These are phyloP conservation scores for Penicillium cinerascens DNA, from an alignment of 495 filamentous ascomycete species.

Conservation along the genomic window DNA sequence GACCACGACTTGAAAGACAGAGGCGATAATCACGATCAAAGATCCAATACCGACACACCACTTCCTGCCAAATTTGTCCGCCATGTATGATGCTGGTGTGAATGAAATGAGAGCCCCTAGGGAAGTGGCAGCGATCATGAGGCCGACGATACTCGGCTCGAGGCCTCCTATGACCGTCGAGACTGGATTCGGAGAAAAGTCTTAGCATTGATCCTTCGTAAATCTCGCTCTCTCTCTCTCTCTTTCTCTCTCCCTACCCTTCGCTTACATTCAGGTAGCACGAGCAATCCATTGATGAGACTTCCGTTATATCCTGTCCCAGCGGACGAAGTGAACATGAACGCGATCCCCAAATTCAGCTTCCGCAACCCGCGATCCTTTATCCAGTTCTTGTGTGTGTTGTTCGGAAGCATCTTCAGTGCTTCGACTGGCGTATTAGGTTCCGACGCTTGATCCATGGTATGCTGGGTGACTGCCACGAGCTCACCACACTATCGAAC, in stretches of 20 bases:
- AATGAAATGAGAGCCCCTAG: conserved; percentile 22
- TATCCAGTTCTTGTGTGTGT: conserved; percentile 21
- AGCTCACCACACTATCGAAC: not conserved
- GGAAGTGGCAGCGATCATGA: conserved; percentile 26
- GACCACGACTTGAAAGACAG: conserved; percentile 11
- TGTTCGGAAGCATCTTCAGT: conserved; percentile 19
- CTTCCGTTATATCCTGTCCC: conserved; percentile 26
- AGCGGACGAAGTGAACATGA: conserved; percentile 25
- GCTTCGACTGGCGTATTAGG: conserved; percentile 8
- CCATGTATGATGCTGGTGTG: conserved; percentile 22
- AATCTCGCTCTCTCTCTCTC: too few species aligned
- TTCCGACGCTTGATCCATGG: conserved; percentile 11
- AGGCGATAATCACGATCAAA: conserved; percentile 12
- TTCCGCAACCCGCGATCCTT: conserved; percentile 22
- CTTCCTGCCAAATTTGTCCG: conserved; percentile 19
- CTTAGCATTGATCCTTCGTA: not conserved
- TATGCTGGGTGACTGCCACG: not conserved
- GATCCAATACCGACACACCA: conserved; percentile 16
- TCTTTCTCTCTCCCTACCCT: not conserved
- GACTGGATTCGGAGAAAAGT: conserved; percentile 7
- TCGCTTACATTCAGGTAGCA: conserved; percentile 24
- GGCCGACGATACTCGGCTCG: conserved; percentile 18
- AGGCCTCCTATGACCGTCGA: conserved; percentile 16
- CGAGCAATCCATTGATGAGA: conserved; percentile 25
- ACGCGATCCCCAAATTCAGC: conserved; percentile 21